A percentile compares a stretch with the other conserved stretches of the same genome.
Conservation (phyloP, 495 filamentous ascomycete genomes). For the Penicillium salamii region DNA sequence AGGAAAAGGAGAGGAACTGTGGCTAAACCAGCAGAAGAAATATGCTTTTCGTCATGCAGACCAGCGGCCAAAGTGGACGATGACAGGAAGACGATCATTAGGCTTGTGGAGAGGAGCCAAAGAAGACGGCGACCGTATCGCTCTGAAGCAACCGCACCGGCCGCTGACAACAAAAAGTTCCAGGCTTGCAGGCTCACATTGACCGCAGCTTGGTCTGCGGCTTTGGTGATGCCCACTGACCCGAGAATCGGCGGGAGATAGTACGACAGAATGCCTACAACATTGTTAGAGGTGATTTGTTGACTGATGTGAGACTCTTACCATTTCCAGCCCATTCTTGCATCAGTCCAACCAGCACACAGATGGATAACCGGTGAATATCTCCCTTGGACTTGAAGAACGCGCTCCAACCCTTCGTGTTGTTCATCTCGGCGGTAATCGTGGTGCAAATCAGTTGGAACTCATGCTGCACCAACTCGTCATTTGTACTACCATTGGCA, state of each 20-base stretch:
- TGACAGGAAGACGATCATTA: slow-evolving; percentile 56
- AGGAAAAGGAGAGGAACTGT: slow-evolving; percentile 61
- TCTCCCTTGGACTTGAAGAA: slow-evolving; percentile 68
- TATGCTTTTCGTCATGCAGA: slow-evolving; percentile 47
- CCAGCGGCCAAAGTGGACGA: slow-evolving; percentile 54
- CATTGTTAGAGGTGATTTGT: not conserved
- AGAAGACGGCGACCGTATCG: slow-evolving; percentile 55
- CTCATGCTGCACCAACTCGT: slow-evolving; percentile 31
- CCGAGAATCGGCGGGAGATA: slow-evolving; percentile 54
- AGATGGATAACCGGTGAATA: slow-evolving; percentile 56
- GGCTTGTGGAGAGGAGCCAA: slow-evolving; percentile 52
- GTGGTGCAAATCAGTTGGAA: slow-evolving; percentile 40
- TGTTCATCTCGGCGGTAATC: slow-evolving; percentile 42
- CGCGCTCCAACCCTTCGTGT: slow-evolving; percentile 22
- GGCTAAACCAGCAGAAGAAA: slow-evolving; percentile 45
- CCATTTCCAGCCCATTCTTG: slow-evolving; percentile 70
- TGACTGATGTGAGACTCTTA: not conserved
- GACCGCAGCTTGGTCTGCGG: slow-evolving; percentile 41
- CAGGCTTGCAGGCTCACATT: slow-evolving; percentile 25
- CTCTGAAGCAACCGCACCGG: slow-evolving; percentile 55
- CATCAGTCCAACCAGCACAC: slow-evolving; percentile 53
- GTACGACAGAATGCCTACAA: slow-evolving; percentile 54
- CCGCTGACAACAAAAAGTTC: slow-evolving; percentile 28
- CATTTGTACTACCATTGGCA: slow-evolving; percentile 25
- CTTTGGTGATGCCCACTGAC: slow-evolving; percentile 50